Evolutionary conservation across 1,139 yeast genomes (phyloP), one percentile per base, ranked within the genome.

Genomic region (Saccharomycopsis hybrid): DNA sequence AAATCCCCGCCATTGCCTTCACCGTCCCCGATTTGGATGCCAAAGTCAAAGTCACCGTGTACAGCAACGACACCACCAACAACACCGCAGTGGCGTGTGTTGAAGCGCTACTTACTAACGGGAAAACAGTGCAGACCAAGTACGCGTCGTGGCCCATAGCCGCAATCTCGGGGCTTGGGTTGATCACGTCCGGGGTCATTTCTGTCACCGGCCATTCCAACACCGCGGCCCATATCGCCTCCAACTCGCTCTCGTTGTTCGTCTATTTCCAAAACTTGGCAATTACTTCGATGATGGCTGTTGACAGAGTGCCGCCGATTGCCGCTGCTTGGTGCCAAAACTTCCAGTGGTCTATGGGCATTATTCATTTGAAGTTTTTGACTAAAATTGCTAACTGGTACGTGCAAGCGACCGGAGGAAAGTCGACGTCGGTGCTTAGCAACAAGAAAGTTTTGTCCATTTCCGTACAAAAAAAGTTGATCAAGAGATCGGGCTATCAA

Each of bases 241-340:
- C 97, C 27, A 92, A 92, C 69, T 84, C 96, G 28, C 85, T 92
- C 68, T 87, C 97, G 1, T 73, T 92, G 56, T 92, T 92, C 69
- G 79, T 89, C 53, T 94, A 92, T 68, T 92, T 92, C 77, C 99
- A 92, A 70, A 80, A 88, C 51, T 76, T 92, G 59, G 97, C 97
- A 32, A 84, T 92, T 57, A 85, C 94, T 28, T 79, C 96, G 30
- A 89, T 92, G 96, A 85, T 90, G 92, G 97, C 95, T 46, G 97
- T 92, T 38, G 78, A 89, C 25, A 74, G 81, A 55, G 86, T 88
- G 29, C 98, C 98, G 5, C 98, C 98, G 4, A 88, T 92, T 57
- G 97, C 97, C 7, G 92, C 96, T 1, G 94, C 97, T 3, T 92
- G 99, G 99, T 83, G 95, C 37, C 96, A 92, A 66, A 92, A 92